Percentiles rank a stretch among this genome's conserved stretches.
Evolutionary conservation across 2,329 filamentous ascomycete genomes (phyloP).

Genomic region (Alternaria brassicicola): DNA sequence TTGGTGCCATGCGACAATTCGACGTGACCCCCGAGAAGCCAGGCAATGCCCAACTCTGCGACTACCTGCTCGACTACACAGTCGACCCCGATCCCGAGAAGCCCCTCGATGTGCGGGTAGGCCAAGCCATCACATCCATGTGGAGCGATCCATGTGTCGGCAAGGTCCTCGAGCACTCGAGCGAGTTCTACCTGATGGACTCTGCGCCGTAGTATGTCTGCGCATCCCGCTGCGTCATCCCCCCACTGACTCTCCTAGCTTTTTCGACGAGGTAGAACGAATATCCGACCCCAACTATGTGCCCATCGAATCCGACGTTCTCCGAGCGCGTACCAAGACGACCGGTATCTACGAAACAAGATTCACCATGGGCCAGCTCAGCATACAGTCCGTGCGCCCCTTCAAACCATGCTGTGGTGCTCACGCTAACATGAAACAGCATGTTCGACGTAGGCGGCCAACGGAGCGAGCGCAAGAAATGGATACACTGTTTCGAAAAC

Average conservation of each 20-base stretch:
- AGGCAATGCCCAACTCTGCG: conserved; percentile 73
- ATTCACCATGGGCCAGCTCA: conserved; percentile 97
- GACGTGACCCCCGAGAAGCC: conserved; percentile 77
- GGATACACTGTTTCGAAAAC: conserved; percentile 99
- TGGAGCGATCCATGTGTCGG: conserved; percentile 89
- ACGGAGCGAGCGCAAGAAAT: conserved; percentile 97
- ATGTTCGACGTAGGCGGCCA: conserved; percentile 99
- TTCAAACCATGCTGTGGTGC: conserved; percentile 11
- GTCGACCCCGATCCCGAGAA: conserved; percentile 90
- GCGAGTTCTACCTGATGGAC: conserved; percentile 99
- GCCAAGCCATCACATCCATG: conserved; percentile 80
- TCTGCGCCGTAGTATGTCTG: conserved; percentile 89
- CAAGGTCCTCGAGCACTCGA: conserved; percentile 87
- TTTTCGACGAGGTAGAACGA: conserved; percentile 89
- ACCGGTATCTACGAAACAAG: conserved; percentile 99
- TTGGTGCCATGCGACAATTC: conserved; percentile 90
- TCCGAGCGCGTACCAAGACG: conserved; percentile 95
- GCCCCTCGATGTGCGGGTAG: conserved; percentile 79
- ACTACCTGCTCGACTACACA: conserved; percentile 84
- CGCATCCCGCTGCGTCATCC: neutral
- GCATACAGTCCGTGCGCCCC: conserved; percentile 81
- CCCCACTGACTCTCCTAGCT: conserved; percentile 62
- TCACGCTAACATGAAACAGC: conserved; percentile 59
- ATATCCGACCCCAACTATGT: conserved; percentile 87
- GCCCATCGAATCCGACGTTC: conserved; percentile 91